A percentile compares a stretch with the other conserved stretches of the same genome.
phyloP scores from a whole-genome alignment of 2,329 filamentous ascomycete species.

The Fusarium sp. region DNA sequence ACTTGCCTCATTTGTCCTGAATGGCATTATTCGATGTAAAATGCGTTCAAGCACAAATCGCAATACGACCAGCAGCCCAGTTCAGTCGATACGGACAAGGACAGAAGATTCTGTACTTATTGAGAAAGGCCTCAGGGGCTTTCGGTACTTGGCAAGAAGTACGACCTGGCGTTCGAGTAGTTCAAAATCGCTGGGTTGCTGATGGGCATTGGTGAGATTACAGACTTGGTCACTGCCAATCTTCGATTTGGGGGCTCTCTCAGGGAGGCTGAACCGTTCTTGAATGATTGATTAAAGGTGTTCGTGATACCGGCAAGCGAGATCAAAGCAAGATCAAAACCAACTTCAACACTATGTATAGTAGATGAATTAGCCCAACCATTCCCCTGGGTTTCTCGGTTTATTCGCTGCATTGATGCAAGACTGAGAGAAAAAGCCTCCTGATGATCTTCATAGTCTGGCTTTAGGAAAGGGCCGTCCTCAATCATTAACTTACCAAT shows the following conservation, averaged over 20 bases:
- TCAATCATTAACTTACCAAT: slow-evolving; percentile 2
- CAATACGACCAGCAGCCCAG: not conserved
- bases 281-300: not conserved
- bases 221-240: not conserved
- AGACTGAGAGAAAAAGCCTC: not conserved
- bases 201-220: not conserved
- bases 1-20: not conserved
- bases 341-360: not conserved
- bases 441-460: not conserved
- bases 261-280: not conserved
- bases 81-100: not conserved
- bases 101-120: not conserved
- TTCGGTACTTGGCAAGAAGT: not conserved
- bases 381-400: not conserved
- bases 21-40: not conserved
- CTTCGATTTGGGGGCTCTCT: not conserved
- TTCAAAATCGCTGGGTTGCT: not conserved
- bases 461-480: not conserved
- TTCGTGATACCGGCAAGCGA: not conserved
- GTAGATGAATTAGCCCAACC: not conserved
- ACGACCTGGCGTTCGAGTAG: not conserved
- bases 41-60: not conserved
- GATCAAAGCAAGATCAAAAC: not conserved
- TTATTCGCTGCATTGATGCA: not conserved
- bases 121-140: not conserved